These are phyloP conservation scores for Corinectria fuckeliana DNA, from an alignment of 2,329 filamentous ascomycete genomes.

Conservation along the genomic window DNA sequence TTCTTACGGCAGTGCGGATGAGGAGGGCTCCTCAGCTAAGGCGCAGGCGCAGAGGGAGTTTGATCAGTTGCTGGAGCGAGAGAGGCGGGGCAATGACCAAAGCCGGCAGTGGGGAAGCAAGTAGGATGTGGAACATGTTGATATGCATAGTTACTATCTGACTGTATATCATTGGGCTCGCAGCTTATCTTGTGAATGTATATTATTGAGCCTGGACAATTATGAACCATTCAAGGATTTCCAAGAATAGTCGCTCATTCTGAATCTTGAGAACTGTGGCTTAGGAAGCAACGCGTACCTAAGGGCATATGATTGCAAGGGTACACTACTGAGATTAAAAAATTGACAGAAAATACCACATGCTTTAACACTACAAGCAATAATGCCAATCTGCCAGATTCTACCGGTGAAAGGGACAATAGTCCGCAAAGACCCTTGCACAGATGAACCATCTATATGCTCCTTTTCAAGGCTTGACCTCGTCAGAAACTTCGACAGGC, in stretches of 20 bases:
- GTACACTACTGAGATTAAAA: neutral
- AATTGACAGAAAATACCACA: neutral
- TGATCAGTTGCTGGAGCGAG: slow-evolving; percentile 55
- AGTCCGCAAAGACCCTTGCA: neutral
- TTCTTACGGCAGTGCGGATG: slow-evolving; percentile 45
- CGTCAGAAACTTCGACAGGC: slow-evolving; percentile 45
- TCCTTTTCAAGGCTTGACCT: slow-evolving; percentile 33
- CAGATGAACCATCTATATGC: neutral
- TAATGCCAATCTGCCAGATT: slow-evolving; percentile 2
- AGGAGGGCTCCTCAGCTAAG: slow-evolving; percentile 48
- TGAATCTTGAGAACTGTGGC: neutral
- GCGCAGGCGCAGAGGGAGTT: slow-evolving; percentile 59
- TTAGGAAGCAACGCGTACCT: neutral
- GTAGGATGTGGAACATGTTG: slow-evolving; percentile 9
- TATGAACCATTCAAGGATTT: neutral
- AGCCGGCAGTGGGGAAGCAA: slow-evolving; percentile 36
- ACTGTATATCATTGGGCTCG: slow-evolving; percentile 6
- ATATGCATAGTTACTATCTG: neutral
- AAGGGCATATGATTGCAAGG: neutral
- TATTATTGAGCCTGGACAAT: neutral
- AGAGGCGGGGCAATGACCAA: slow-evolving; percentile 45
- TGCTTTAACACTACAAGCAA: slow-evolving; percentile 1
- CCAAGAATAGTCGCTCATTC: too few species aligned
- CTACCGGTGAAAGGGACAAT: slow-evolving; percentile 1
- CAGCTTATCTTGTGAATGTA: slow-evolving; percentile 2